Conservation (phyloP, 2,329 filamentous ascomycete species). For the Botrytis elliptica region DNA sequence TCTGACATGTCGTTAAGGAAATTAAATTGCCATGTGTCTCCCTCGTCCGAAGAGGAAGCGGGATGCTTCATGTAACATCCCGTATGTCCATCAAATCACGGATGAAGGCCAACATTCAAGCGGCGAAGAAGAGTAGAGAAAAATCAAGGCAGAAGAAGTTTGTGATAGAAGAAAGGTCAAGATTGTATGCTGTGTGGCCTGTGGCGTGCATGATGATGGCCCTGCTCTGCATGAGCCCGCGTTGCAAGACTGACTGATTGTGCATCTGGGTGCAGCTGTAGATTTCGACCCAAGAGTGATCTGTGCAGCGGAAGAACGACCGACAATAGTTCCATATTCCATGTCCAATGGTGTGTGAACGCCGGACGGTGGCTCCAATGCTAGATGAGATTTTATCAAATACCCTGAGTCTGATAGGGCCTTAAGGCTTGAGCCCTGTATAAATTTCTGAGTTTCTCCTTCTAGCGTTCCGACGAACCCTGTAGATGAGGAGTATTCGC, state of each 20-base stretch:
- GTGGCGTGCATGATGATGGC: constrained; percentile 17
- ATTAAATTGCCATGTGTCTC: constrained; percentile 15
- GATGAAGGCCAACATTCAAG: not conserved
- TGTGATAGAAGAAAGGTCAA: not conserved
- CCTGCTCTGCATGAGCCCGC: constrained; percentile 11
- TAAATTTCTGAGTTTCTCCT: not conserved
- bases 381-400: not conserved
- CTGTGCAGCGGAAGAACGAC: constrained; percentile 19
- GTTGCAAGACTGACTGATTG: constrained; percentile 15
- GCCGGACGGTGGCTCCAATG: not conserved
- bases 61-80: not conserved
- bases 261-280: constrained; percentile 15
- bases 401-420: constrained; percentile 2
- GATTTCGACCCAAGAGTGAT: constrained; percentile 19
- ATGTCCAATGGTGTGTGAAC: not conserved
- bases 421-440: constrained; percentile 10
- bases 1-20: constrained; percentile 13
- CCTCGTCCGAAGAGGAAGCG: not conserved
- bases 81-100: not conserved
- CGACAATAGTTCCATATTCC: constrained; percentile 6
- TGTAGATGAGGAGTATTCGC: constrained; percentile 1
- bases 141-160: not conserved
- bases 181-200: constrained; percentile 18
- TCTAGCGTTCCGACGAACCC: not conserved
- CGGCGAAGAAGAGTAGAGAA: not conserved